Evolutionary conservation across 73 alveolate genomes (phyloP), one percentile per base, ranked within the genome.

Genomic region (Symbiodinium natans): DNA sequence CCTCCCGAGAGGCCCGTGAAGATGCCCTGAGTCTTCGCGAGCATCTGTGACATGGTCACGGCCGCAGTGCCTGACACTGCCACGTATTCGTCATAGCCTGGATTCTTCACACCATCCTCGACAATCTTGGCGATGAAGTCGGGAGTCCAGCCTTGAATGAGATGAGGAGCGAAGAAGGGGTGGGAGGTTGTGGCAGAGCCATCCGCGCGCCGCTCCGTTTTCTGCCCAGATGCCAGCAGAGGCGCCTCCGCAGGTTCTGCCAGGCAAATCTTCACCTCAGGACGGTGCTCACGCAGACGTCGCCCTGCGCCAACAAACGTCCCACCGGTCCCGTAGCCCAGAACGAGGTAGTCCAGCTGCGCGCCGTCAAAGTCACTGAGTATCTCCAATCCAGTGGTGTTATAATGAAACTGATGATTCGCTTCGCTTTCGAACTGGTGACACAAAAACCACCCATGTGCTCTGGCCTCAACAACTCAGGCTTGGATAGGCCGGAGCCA

Each of bases 121-220:
- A 92, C 82, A 34, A 92, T 80, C 82, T 31, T 17, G 27, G 98
- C 92, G 54, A 92, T 92, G 92, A 92, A 92, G 36, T 92, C 92
- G 31, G 98, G 98, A 1, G 98, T 92, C 98, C 98, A 92, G 41
- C 98, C 98, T 73, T 92, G 98, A 54, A 90, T 90, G 29, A 89
- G 97, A n/a, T 90, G 97, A 27, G 97, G 97, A 88, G 68, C 71
- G 89, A 90, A 90, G 89, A 89, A 88, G 8, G 97, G 97, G 41
- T 90, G 97, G 41, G 88, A 71, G 34, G 89, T 89, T 1, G 97
- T 71, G 54, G 97, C 97, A 34, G 88, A 63, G 73, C 97, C 97
- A 33, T 90, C 97, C 0, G 87, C 48, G 63, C 71, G 68, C 25
- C 97, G 84, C 77, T 90, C 97, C n/a, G 82, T 90, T 89, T 90